These are phyloP conservation scores for Fistulina hepatica DNA, from an alignment of 1,284 basidiomycete species.

Conservation along the genomic window DNA sequence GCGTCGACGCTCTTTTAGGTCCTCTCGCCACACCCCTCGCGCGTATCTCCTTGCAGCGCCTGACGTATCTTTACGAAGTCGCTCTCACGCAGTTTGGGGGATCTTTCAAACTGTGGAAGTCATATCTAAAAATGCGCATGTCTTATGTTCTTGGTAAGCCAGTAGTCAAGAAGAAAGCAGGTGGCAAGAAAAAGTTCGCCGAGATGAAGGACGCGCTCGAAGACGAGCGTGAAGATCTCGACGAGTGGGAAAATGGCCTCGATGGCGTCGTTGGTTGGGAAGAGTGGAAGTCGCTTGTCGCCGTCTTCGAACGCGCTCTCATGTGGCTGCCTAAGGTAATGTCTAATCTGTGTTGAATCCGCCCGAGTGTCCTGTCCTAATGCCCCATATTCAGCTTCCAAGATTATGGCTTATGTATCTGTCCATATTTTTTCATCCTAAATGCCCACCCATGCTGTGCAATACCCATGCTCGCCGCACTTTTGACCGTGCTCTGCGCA, in stretches of 20 bases:
- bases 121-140: conserved; percentile 80
- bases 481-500: conserved; percentile 90
- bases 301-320: conserved; percentile 84
- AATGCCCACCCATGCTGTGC: conserved; percentile 77
- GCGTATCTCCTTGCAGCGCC: conserved; percentile 68
- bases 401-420: conserved; percentile 92
- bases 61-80: conserved; percentile 88
- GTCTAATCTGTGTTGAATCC: conserved; percentile 20
- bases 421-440: conserved; percentile 82
- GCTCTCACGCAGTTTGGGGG: conserved; percentile 82
- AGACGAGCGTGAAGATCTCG: conserved; percentile 67
- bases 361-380: conserved; percentile 9
- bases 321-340: conserved; percentile 87
- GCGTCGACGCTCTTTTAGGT: conserved; percentile 47
- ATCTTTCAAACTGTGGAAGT: conserved; percentile 92
- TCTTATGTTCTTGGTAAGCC: conserved; percentile 77
- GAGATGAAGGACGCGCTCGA: conserved; percentile 84
- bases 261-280: conserved; percentile 86
- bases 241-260: conserved; percentile 77
- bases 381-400: conserved; percentile 69
- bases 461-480: conserved; percentile 88
- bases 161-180: conserved; percentile 61
- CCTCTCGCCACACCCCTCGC: conserved; percentile 65
- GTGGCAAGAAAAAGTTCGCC: conserved; percentile 79
- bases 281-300: conserved; percentile 88